Evolutionary conservation across 805 yeast genomes (phyloP), one percentile per base, ranked within the genome.

Genomic region (Kazachstania kunashirensis): DNA sequence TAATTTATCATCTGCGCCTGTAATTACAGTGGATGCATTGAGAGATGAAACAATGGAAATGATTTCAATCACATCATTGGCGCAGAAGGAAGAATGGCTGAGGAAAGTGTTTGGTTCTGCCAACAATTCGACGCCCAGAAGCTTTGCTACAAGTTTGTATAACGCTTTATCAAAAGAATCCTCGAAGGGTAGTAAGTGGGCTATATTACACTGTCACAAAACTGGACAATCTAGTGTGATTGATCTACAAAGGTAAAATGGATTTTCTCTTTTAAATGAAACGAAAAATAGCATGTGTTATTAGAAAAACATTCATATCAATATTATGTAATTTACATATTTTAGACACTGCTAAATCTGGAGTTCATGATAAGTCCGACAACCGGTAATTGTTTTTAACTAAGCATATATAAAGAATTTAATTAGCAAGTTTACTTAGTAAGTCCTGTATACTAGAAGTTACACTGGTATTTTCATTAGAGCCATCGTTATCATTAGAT

Each of bases 21-120:
- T 89, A 0, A 67, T 86, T 32, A 73, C 81, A 0, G 74, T 89
- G 24, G 97, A 89, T 53, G 76, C 74, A 3, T 60, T 77, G 10
- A 70, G 79, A 42, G 95, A 84, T 47, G 96, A 86, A 43, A 82
- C 84, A 2, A 57, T 92, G 42, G 89, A 86, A 34, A 82, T 86
- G 71, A 82, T 89, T 27, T 69, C 82, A 11, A 71, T 79, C 2
- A 80, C 88, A 0, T 79, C 94, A 0, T 59, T 84, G n/a, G 66
- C 68, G 20, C 85, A 75, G 43, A 78, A 75, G 34, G 94, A 84
- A 43, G 89, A 84, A 67, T 71, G 73, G 72, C 63, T 79, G 36
- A 71, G 94, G 48, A 81, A 83, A 46, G 85, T 89, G 4, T 55
- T 58, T 35, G 83, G 88, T 6, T 85, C 89, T 14, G 73, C 81